Evolutionary conservation across 1,284 basidiomycete genomes (phyloP).

Genomic region (Entoloma clypeatum): DNA sequence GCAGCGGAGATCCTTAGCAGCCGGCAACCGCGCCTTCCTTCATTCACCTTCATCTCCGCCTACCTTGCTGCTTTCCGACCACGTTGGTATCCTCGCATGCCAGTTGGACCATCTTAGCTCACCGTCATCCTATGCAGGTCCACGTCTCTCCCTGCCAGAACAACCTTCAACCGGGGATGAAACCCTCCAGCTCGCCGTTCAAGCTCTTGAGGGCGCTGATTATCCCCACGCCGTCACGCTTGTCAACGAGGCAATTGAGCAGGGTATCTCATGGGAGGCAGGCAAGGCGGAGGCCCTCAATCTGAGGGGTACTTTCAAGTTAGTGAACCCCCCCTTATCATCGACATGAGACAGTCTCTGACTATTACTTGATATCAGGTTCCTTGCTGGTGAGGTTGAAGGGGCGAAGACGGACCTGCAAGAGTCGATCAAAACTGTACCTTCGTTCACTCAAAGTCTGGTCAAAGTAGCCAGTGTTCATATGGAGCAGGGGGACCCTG

Average conservation of each 20-base stretch:
- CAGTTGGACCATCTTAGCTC: not conserved
- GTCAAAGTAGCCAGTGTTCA: slow-evolving; percentile 98
- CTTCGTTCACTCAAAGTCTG: slow-evolving; percentile 83
- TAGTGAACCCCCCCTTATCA: slow-evolving; percentile 25
- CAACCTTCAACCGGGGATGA: slow-evolving; percentile 77
- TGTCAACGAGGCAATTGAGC: slow-evolving; percentile 84
- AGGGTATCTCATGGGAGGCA: slow-evolving; percentile 77
- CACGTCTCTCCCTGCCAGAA: slow-evolving; percentile 75
- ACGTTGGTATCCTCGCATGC: slow-evolving; percentile 43
- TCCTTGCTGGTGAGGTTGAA: slow-evolving; percentile 82
- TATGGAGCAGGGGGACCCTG: slow-evolving; percentile 90
- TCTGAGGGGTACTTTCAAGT: slow-evolving; percentile 95
- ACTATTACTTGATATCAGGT: slow-evolving; percentile 42
- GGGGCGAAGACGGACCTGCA: slow-evolving; percentile 88
- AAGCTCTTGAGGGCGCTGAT: slow-evolving; percentile 85
- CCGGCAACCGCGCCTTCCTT: slow-evolving; percentile 84
- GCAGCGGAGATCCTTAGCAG: slow-evolving; percentile 68
- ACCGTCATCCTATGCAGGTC: slow-evolving; percentile 39
- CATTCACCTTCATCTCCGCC: slow-evolving; percentile 90
- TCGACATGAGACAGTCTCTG: not conserved
- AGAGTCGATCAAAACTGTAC: slow-evolving; percentile 71
- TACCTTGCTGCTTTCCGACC: slow-evolving; percentile 97
- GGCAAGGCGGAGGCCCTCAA: slow-evolving; percentile 89
- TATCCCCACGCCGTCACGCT: slow-evolving; percentile 82
- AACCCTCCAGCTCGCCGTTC: slow-evolving; percentile 76